Conservation (phyloP, 345 rosid species). For the Citrus mangshanensis region DNA sequence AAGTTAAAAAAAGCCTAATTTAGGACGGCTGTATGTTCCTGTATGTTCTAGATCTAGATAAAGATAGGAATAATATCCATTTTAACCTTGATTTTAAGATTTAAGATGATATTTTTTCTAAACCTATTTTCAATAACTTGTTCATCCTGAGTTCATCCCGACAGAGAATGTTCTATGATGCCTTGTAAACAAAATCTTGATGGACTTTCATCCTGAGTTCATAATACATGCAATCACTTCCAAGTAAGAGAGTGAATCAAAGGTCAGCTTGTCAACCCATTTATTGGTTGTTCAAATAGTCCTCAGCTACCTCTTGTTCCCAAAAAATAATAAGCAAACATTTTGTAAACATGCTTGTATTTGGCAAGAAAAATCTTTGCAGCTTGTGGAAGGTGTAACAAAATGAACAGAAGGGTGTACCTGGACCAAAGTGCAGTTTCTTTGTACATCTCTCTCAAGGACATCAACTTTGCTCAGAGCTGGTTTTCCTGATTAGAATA, state of each 20-base stretch:
- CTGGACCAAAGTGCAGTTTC: conserved; percentile 60
- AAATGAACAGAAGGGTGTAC: conserved; percentile 30
- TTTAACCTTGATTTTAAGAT: too few relatives aligned
- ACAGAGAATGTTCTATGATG: too few relatives aligned
- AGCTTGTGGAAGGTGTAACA: background rate
- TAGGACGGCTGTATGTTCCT: too few relatives aligned
- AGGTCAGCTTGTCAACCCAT: background rate
- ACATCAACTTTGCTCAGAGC: conserved; percentile 76
- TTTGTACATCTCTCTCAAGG: conserved; percentile 56
- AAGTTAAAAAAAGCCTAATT: too few relatives aligned
- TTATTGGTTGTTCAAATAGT: background rate
- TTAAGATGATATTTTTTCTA: too few relatives aligned
- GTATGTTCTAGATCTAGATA: too few relatives aligned
- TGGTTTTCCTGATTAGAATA: conserved; percentile 49
- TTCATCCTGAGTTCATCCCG: too few relatives aligned
- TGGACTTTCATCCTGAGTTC: background rate
- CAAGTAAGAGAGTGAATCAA: background rate
- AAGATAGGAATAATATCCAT: too few relatives aligned
- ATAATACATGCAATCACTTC: background rate
- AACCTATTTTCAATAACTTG: too few relatives aligned
- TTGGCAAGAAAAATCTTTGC: background rate
- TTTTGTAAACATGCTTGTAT: background rate
- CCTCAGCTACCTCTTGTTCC: background rate
- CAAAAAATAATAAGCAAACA: background rate
- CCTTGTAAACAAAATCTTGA: too few relatives aligned